These are phyloP conservation scores for Strobilomyces echinocephalus DNA, from an alignment of 768 basidiomycete species.

Conservation along the genomic window DNA sequence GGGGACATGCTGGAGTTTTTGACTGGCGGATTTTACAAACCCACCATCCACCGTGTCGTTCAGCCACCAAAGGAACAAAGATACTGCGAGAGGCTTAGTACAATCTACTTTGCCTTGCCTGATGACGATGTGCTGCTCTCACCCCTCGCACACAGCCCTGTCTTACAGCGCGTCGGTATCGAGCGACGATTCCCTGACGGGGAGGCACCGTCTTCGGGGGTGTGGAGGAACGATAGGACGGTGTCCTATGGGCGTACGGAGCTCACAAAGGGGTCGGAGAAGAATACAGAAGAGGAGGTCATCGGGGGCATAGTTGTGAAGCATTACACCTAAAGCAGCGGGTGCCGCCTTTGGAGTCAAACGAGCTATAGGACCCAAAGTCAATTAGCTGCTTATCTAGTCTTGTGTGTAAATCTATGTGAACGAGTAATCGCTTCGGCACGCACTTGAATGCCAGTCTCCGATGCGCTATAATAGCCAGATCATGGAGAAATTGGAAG, in stretches of 20 bases:
- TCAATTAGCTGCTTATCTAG: not conserved
- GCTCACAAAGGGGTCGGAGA: constrained; percentile 36
- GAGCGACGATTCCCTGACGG: constrained; percentile 32
- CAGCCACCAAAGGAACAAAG: constrained; percentile 53
- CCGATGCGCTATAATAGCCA: too few relatives aligned
- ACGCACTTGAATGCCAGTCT: too few relatives aligned
- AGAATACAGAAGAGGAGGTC: constrained; percentile 50
- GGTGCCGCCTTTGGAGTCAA: too few relatives aligned
- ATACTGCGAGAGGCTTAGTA: constrained; percentile 44
- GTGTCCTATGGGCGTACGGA: constrained; percentile 46
- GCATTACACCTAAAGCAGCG: constrained; percentile 44
- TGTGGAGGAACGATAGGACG: constrained; percentile 48
- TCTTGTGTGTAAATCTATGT: too few relatives aligned
- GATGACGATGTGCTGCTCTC: constrained; percentile 46
- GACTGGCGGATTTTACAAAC: constrained; percentile 53
- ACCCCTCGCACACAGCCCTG: constrained; percentile 44
- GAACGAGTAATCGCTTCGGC: too few relatives aligned
- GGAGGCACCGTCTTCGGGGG: constrained; percentile 44
- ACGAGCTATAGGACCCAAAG: not conserved
- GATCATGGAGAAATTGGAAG: too few relatives aligned
- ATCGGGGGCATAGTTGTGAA: constrained; percentile 37
- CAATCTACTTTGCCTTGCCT: constrained; percentile 52
- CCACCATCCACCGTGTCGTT: constrained; percentile 58
- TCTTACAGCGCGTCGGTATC: constrained; percentile 43
- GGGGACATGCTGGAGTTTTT: constrained; percentile 57